A percentile compares a stretch with the other conserved stretches of the same genome.
phyloP scores from a whole-genome alignment of 208 protist species.

The Acanthamoeba triangularis region DNA sequence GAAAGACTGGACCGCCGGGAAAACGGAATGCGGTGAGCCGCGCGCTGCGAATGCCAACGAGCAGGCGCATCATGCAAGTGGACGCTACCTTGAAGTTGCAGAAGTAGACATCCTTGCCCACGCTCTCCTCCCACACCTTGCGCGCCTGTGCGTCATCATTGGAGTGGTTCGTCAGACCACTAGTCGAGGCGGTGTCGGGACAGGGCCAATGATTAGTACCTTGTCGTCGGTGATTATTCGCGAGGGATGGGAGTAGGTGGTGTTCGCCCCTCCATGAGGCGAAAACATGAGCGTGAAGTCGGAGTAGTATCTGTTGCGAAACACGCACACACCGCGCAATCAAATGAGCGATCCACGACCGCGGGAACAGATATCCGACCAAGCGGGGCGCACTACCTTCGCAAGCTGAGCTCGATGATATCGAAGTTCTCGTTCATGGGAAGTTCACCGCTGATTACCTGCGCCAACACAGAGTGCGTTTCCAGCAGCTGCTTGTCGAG shows the following conservation, averaged over 20 bases:
- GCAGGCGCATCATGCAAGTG: no score
- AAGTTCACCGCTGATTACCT: constrained; percentile 12
- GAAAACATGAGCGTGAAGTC: constrained; percentile 58
- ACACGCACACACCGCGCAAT: background rate
- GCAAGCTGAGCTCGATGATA: constrained; percentile 68
- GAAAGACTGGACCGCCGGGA: background rate
- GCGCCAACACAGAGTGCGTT: constrained; percentile 6
- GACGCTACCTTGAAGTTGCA: constrained; percentile 21
- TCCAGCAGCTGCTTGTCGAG: constrained; percentile 61
- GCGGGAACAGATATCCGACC: background rate
- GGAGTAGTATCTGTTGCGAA: background rate
- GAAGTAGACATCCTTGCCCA: constrained; percentile 60
- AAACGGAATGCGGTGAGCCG: background rate
- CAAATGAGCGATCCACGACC: background rate
- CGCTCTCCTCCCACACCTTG: constrained; percentile 56
- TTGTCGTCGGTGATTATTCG: constrained; percentile 61
- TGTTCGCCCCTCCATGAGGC: constrained; percentile 1
- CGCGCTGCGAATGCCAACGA: background rate
- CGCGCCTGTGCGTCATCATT: background rate
- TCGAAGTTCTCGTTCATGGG: constrained; percentile 53
- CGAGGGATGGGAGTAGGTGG: constrained; percentile 7
- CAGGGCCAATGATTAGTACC: background rate
- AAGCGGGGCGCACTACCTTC: background rate
- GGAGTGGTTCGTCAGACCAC: background rate
- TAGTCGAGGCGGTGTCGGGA: no score